phyloP scores from a whole-genome alignment of 305 asterid genomes.

The Solanum hybrid region DNA sequence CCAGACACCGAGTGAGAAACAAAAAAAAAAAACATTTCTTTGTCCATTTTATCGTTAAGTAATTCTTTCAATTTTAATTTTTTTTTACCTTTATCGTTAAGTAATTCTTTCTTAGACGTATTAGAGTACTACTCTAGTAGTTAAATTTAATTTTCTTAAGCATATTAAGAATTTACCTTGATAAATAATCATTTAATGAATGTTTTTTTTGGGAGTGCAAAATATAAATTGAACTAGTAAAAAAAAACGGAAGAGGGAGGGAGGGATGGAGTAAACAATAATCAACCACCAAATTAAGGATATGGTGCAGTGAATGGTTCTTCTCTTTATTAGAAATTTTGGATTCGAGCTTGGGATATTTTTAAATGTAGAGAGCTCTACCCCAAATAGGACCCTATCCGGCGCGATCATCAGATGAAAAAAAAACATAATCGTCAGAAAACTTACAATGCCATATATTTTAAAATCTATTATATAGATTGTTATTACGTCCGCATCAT shows the following conservation, averaged over 20 bases:
- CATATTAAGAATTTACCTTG: background rate
- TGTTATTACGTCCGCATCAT: background rate
- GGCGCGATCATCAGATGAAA: too few relatives aligned
- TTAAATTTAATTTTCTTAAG: background rate
- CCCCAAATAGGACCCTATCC: too few relatives aligned
- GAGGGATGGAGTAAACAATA: background rate
- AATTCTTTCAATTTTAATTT: too few relatives aligned
- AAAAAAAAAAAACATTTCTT: background rate
- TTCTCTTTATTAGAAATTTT: too few relatives aligned
- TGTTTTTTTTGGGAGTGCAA: background rate
- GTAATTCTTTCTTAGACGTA: too few relatives aligned
- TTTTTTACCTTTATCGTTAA: too few relatives aligned
- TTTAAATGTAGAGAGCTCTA: too few relatives aligned
- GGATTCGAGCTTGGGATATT: too few relatives aligned
- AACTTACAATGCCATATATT: background rate
- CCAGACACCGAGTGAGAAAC: too few relatives aligned
- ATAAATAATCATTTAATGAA: background rate
- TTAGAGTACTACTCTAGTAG: background rate
- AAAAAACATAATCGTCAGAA: background rate
- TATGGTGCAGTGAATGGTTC: too few relatives aligned
- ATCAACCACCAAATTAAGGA: too few relatives aligned
- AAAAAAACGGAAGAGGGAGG: background rate
- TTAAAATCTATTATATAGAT: background rate
- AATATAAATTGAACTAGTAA: background rate
- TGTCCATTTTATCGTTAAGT: background rate